A percentile compares a stretch with the other conserved stretches of the same genome.
These are phyloP conservation scores for Lasiosphaeria miniovina DNA, from an alignment of 495 filamentous ascomycete species.

Conservation along the genomic window DNA sequence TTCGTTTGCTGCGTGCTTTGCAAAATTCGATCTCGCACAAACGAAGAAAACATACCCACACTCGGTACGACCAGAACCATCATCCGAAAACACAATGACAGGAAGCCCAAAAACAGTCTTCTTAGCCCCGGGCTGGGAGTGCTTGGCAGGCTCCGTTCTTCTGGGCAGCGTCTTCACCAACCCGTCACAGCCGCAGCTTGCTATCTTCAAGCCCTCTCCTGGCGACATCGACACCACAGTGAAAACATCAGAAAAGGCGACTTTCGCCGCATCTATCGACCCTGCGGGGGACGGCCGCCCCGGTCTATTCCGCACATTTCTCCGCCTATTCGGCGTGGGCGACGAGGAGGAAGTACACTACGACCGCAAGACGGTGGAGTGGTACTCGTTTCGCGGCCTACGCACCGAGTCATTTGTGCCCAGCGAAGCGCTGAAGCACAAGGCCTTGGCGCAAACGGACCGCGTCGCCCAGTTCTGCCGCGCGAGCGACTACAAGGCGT, in stretches of 20 bases:
- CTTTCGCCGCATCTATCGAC: conserved; percentile 1
- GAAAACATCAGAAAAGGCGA: neutral
- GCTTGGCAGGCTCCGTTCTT: neutral
- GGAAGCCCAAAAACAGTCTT: conserved; percentile 13
- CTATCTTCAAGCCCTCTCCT: conserved; percentile 11
- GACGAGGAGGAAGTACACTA: conserved; percentile 15
- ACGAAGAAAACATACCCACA: neutral
- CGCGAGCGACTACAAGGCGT: conserved; percentile 3
- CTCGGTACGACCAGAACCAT: neutral
- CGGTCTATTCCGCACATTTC: conserved; percentile 17
- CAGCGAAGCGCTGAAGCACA: conserved; percentile 1
- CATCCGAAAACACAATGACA: neutral
- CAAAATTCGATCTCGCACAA: neutral
- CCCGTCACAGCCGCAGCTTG: conserved; percentile 14
- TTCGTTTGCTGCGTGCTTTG: neutral
- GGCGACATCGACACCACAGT: neutral
- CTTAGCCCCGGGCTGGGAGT: conserved; percentile 17
- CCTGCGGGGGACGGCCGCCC: neutral
- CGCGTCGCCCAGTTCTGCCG: conserved; percentile 9
- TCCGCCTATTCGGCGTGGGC: conserved; percentile 13
- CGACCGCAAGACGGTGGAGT: conserved; percentile 14
- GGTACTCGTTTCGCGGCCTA: conserved; percentile 13
- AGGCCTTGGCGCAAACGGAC: conserved; percentile 3
- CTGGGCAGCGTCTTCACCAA: conserved; percentile 22
- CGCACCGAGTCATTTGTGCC: neutral